Percentiles rank a stretch among this genome's conserved stretches.
These are phyloP conservation scores for Aspergillus sergii DNA, from an alignment of 2,329 filamentous ascomycete genomes.

Conservation along the genomic window DNA sequence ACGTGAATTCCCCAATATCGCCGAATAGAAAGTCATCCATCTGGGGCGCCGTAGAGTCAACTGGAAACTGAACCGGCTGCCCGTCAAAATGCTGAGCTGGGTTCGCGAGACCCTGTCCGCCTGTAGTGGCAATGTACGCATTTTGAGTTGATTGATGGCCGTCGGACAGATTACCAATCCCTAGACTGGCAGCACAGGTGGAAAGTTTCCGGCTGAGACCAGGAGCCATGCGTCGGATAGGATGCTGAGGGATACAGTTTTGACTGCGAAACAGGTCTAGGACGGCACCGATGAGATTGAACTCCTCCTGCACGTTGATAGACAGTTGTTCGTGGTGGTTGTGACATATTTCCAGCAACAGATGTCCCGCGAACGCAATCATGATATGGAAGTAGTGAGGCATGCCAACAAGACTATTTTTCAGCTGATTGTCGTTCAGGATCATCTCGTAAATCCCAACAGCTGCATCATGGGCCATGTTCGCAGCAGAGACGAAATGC, in stretches of 20 bases:
- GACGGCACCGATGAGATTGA: conserved; percentile 13
- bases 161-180: neutral
- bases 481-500: conserved; percentile 30
- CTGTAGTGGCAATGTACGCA: neutral
- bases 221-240: conserved; percentile 27
- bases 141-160: neutral
- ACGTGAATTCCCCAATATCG: neutral
- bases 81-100: neutral
- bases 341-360: conserved; percentile 43
- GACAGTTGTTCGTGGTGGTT: conserved; percentile 39
- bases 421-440: conserved; percentile 39
- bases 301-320: conserved; percentile 29
- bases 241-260: conserved; percentile 25
- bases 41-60: neutral
- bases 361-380: conserved; percentile 46
- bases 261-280: conserved; percentile 22
- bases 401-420: conserved; percentile 41
- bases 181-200: conserved; percentile 19
- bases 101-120: neutral
- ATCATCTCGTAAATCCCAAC: conserved; percentile 43
- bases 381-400: conserved; percentile 49
- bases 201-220: conserved; percentile 24
- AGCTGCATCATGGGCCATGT: conserved; percentile 36
- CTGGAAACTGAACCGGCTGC: neutral
- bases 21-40: neutral